phyloP scores from a whole-genome alignment of 192 early-diverging fungal species.

The Lobosporangium transversale region DNA sequence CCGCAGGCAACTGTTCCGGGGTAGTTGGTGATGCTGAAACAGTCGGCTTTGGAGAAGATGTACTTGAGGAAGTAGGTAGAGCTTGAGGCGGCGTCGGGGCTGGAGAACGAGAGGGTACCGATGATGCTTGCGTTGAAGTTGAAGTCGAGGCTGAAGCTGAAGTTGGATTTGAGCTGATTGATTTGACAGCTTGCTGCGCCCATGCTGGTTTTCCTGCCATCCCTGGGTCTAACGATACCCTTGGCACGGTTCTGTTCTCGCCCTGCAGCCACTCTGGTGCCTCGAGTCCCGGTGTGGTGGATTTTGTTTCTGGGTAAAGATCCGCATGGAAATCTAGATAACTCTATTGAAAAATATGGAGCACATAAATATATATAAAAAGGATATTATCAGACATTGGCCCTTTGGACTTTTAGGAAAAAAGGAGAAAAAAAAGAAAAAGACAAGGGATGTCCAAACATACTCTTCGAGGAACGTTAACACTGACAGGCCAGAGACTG shows the following conservation, averaged over 20 bases:
- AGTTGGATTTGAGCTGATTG: neutral
- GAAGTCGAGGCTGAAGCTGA: neutral
- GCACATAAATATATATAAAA: neutral
- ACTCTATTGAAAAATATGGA: constrained; percentile 43
- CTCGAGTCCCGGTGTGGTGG: constrained; percentile 59
- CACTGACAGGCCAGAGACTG: constrained; percentile 75
- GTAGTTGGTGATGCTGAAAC: neutral
- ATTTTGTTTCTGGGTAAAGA: constrained; percentile 86
- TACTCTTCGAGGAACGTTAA: constrained; percentile 73
- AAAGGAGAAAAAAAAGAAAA: neutral
- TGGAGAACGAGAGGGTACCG: too few relatives aligned
- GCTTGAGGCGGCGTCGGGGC: too few relatives aligned
- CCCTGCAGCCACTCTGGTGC: constrained; percentile 70
- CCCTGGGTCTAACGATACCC: constrained; percentile 63
- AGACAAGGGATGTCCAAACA: neutral
- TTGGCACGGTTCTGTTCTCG: constrained; percentile 55
- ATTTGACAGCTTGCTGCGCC: constrained; percentile 4
- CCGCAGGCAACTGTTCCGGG: neutral
- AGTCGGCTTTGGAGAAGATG: constrained; percentile 8
- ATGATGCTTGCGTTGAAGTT: neutral
- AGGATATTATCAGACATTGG: too few relatives aligned
- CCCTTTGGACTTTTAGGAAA: too few relatives aligned
- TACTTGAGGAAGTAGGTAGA: neutral
- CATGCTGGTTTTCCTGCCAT: constrained; percentile 33
- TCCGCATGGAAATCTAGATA: constrained; percentile 88